Conservation (phyloP, 2,329 filamentous ascomycete species). For the Plenodomus tracheiphilus region DNA sequence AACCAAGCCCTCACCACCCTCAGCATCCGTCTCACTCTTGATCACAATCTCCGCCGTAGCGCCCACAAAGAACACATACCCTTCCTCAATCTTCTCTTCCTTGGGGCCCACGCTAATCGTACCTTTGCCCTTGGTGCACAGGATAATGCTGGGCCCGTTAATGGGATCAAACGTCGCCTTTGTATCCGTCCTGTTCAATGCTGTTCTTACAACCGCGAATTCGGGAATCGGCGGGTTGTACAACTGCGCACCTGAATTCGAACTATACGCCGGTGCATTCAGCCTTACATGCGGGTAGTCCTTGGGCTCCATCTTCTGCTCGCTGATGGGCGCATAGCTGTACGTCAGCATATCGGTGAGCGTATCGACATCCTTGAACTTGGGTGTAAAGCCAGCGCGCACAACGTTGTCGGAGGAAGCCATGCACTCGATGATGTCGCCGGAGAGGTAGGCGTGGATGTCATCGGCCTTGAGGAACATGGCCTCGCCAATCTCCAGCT, state of each 20-base stretch:
- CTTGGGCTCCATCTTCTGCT: conserved; percentile 87
- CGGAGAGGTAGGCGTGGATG: conserved; percentile 91
- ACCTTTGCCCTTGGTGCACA: conserved; percentile 83
- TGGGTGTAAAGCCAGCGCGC: conserved; percentile 93
- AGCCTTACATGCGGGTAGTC: conserved; percentile 86
- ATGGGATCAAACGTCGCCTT: conserved; percentile 89
- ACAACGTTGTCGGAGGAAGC: conserved; percentile 98
- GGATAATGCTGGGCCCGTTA: conserved; percentile 86
- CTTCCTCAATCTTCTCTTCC: conserved; percentile 64
- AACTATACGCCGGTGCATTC: conserved; percentile 80
- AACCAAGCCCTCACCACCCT: conserved; percentile 66
- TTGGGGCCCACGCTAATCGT: conserved; percentile 85
- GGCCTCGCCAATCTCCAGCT: conserved; percentile 83
- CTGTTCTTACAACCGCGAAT: conserved; percentile 84
- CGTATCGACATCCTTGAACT: conserved; percentile 94
- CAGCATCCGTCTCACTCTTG: conserved; percentile 62
- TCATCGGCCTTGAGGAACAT: conserved; percentile 96
- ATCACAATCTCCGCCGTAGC: conserved; percentile 82
- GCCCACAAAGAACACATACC: conserved; percentile 67
- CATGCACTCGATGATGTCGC: conserved; percentile 99
- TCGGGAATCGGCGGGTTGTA: conserved; percentile 98
- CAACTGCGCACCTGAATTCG: conserved; percentile 69
- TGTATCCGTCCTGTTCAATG: conserved; percentile 68
- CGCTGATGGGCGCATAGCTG: conserved; percentile 87
- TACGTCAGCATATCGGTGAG: conserved; percentile 93